Evolutionary conservation across 192 early-diverging fungal genomes (phyloP), one percentile per base, ranked within the genome.

Genomic region (Backusella parvicylindrica): DNA sequence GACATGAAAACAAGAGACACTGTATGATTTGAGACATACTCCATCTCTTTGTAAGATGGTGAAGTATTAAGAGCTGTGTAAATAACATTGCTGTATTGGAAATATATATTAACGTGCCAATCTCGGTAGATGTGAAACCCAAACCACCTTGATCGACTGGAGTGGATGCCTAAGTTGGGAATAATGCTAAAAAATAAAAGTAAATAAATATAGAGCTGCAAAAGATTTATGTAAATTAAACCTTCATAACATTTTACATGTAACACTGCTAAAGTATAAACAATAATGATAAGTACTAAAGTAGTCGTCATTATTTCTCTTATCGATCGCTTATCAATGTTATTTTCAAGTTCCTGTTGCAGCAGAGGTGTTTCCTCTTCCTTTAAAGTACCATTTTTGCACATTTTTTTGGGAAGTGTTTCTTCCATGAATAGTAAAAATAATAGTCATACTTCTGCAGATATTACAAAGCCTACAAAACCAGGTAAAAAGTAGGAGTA

Each of bases 401-500:
- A 30, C 33, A 37, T 74, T 8, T 37, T 37, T 33, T 43, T 72
- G 6, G 32, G n/a, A n/a, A 78, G 66, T 36, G 89, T 89, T 67
- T 92, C 91, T 32, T 91, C 80, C 47, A 92, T 67, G 33, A 75
- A 83, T 32, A 86, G 73, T 1, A 84, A 15, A 6, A 88, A 91
- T n/a, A 88, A 49, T 0, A 91, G 21, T 47, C 89, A 81, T 1
- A 91, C 89, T 66, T 86, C 56, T 0, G 85, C 28, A 38, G 88
- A 87, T 8, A 92, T 75, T 9, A 68, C 32, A 13, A 86, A 84
- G 12, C 85, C 86, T 8, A 89, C 71, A 18, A 90, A 71, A 69
- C 92, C 93, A 1, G 94, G 94, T 15, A 96, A 82, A 68, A 92
- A 81, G 64, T 94, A 96, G 0, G 92, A 92, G 64, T 88, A 89